These are phyloP conservation scores for Ceriops zippeliana DNA, from an alignment of 345 rosid genomes.

Conservation along the genomic window DNA sequence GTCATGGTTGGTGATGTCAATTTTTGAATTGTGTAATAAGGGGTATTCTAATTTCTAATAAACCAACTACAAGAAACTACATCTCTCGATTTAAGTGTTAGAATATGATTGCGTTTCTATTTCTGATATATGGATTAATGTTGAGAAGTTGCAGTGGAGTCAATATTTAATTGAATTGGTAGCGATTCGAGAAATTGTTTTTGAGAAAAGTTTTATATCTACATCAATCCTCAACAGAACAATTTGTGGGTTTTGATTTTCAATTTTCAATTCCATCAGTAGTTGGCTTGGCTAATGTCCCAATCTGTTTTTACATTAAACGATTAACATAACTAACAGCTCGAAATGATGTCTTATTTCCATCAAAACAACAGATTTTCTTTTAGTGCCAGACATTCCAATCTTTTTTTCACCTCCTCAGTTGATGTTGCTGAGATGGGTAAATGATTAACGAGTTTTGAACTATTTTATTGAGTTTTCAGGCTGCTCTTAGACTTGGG, in stretches of 20 bases:
- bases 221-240: not conserved
- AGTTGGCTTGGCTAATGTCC: not conserved
- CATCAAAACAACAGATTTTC: not conserved
- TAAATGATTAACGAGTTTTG: not conserved
- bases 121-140: not conserved
- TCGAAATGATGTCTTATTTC: not conserved
- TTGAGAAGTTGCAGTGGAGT: not conserved
- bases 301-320: not conserved
- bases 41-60: not conserved
- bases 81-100: not conserved
- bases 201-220: not conserved
- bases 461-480: slow-evolving; percentile 6
- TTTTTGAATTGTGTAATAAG: not conserved
- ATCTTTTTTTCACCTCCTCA: not conserved
- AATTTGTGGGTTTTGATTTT: not conserved
- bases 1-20: too few relatives aligned
- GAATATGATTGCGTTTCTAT: not conserved
- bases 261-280: not conserved
- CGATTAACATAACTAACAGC: not conserved
- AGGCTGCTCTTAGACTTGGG: slow-evolving; percentile 55
- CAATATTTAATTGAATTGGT: not conserved
- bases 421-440: not conserved
- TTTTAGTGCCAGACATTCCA: slow-evolving; percentile 22
- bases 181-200: not conserved
- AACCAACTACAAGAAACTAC: not conserved